A percentile compares a stretch with the other conserved stretches of the same genome.
Conservation (phyloP, 2,329 filamentous ascomycete species). For the Fusarium sp. region DNA sequence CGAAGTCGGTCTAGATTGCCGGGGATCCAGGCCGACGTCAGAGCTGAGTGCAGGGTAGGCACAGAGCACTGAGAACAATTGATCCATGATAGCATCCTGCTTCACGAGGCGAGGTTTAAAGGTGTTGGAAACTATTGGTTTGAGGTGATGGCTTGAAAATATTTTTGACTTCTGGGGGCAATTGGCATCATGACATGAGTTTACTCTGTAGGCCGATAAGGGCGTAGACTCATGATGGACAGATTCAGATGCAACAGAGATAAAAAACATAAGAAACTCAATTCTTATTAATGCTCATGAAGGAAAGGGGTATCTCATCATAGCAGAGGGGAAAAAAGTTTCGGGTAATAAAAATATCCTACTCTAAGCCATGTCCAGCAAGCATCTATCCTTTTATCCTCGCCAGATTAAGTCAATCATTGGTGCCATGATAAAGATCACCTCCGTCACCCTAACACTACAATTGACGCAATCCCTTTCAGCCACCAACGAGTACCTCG, state of each 20-base stretch:
- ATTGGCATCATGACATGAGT: neutral
- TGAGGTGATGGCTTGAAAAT: neutral
- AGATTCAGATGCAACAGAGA: too few relatives aligned
- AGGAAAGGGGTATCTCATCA: neutral
- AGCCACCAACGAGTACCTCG: neutral
- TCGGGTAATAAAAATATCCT: neutral
- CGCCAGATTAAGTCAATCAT: neutral
- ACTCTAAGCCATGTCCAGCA: neutral
- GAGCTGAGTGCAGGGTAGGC: neutral
- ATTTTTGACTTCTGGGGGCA: neutral
- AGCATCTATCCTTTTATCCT: neutral
- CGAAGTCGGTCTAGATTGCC: neutral
- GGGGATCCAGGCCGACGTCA: neutral
- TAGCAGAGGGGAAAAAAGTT: neutral
- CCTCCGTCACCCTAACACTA: neutral
- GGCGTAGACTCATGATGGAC: neutral
- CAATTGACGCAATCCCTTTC: neutral
- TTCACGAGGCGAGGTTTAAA: neutral
- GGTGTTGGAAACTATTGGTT: neutral
- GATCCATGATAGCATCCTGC: neutral
- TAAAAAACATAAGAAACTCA: too few relatives aligned
- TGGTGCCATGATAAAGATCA: neutral
- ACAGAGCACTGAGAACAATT: neutral
- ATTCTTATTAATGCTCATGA: neutral
- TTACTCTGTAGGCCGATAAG: neutral